Conservation (phyloP, 352 stramenopile species). For the Pythium pyrilobum region DNA sequence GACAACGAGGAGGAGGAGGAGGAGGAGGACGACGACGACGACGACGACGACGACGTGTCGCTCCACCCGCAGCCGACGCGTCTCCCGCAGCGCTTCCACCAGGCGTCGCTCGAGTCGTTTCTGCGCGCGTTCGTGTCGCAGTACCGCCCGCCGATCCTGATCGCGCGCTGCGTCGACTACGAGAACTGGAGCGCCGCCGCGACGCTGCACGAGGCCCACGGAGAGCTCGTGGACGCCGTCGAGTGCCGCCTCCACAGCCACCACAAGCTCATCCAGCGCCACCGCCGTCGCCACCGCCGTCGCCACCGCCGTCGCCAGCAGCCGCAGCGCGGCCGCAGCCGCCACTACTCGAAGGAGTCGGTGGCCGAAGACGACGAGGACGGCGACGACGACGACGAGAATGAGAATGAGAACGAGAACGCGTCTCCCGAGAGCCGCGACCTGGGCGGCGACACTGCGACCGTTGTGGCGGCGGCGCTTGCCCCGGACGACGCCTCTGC, state of each 20-base stretch:
- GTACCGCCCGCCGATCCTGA: slow-evolving; percentile 74
- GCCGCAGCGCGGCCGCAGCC: background rate
- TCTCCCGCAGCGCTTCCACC: slow-evolving; percentile 18
- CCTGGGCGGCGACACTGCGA: background rate
- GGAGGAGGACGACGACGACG: background rate
- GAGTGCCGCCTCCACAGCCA: slow-evolving; percentile 76
- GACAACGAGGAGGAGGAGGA: too few species aligned
- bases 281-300: background rate
- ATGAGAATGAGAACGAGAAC: background rate
- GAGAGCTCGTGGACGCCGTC: slow-evolving; percentile 77
- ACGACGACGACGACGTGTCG: slow-evolving; percentile 9
- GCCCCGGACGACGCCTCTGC: background rate
- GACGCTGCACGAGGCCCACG: slow-evolving; percentile 72
- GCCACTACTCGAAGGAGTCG: slow-evolving; percentile 27
- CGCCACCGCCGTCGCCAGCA: slow-evolving; percentile 4
- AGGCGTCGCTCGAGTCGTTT: slow-evolving; percentile 44
- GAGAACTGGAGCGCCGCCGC: slow-evolving; percentile 77
- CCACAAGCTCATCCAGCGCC: slow-evolving; percentile 17
- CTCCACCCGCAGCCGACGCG: background rate
- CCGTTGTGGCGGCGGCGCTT: slow-evolving; percentile 16
- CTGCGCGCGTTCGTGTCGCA: slow-evolving; percentile 50
- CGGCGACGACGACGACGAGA: background rate
- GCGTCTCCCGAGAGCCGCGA: too few species aligned
- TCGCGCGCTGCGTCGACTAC: slow-evolving; percentile 76
- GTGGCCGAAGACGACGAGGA: slow-evolving; percentile 12